Conservation (phyloP, 495 filamentous ascomycete species). For the Talaromyces nanjingensis region DNA sequence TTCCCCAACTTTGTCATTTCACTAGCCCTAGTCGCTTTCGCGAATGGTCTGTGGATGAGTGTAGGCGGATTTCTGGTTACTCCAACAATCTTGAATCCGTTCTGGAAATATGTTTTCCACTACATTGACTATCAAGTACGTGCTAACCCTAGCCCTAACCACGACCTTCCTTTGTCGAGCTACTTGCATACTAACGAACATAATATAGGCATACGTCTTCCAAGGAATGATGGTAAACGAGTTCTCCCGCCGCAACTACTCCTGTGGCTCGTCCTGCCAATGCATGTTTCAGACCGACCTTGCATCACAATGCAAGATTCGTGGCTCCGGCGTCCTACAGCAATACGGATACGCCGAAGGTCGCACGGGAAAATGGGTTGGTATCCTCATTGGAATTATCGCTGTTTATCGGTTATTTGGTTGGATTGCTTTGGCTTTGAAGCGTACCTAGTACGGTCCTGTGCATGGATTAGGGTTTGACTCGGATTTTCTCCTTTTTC, state of each 20-base stretch:
- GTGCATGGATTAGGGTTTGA: background rate
- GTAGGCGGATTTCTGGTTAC: slow-evolving; percentile 75
- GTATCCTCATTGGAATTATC: slow-evolving; percentile 69
- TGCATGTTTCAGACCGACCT: slow-evolving; percentile 66
- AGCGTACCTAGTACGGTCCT: slow-evolving; percentile 15
- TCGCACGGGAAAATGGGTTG: slow-evolving; percentile 60
- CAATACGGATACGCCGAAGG: slow-evolving; percentile 60
- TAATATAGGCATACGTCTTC: slow-evolving; percentile 60
- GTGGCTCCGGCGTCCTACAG: slow-evolving; percentile 59
- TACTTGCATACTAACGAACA: background rate
- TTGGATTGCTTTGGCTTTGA: slow-evolving; percentile 34
- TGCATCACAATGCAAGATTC: slow-evolving; percentile 56
- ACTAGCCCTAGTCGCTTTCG: slow-evolving; percentile 69
- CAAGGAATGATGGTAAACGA: slow-evolving; percentile 91
- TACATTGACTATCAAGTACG: slow-evolving; percentile 72
- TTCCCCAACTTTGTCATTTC: slow-evolving; percentile 73
- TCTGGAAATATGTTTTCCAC: slow-evolving; percentile 78
- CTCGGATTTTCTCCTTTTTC: background rate
- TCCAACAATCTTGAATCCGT: slow-evolving; percentile 62
- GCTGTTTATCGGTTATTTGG: slow-evolving; percentile 63
- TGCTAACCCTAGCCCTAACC: background rate
- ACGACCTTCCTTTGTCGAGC: background rate
- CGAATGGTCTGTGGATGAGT: slow-evolving; percentile 83
- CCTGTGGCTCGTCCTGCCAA: slow-evolving; percentile 48
- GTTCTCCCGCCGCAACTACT: slow-evolving; percentile 55